A percentile compares a stretch with the other conserved stretches of the same genome.
phyloP scores from a whole-genome alignment of 495 filamentous ascomycete species.

The Clavariopsis aquatica region DNA sequence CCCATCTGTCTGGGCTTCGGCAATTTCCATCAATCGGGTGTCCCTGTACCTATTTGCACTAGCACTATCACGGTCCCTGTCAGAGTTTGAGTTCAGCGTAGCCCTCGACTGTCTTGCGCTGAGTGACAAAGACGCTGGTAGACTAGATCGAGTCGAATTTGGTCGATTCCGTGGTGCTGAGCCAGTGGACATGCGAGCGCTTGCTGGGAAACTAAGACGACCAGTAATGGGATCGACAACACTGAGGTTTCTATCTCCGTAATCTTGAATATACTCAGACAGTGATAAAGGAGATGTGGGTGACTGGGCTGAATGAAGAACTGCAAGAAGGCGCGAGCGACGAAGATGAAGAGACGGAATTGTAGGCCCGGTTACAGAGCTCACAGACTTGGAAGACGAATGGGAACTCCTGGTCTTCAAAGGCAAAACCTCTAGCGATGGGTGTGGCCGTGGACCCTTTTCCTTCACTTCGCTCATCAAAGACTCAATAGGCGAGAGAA shows the following conservation, averaged over 20 bases:
- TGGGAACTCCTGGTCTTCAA: constrained; percentile 16
- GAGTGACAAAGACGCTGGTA: constrained; percentile 33
- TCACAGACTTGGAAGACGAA: constrained; percentile 27
- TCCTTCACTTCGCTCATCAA: background rate
- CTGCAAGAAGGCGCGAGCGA: constrained; percentile 36
- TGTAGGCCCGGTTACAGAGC: constrained; percentile 21
- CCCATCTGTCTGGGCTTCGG: constrained; percentile 60
- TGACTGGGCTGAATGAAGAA: constrained; percentile 39
- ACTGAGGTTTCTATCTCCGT: constrained; percentile 52
- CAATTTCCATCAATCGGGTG: constrained; percentile 51
- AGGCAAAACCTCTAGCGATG: constrained; percentile 22
- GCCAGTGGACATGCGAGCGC: constrained; percentile 51
- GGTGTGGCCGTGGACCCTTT: background rate
- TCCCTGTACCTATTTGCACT: constrained; percentile 43
- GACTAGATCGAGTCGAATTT: constrained; percentile 37
- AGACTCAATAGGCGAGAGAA: constrained; percentile 52
- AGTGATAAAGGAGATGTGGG: constrained; percentile 57
- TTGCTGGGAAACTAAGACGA: constrained; percentile 47
- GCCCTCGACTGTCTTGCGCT: constrained; percentile 38
- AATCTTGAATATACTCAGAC: constrained; percentile 55
- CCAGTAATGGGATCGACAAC: constrained; percentile 45
- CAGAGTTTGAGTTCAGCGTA: constrained; percentile 36
- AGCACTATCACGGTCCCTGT: constrained; percentile 35
- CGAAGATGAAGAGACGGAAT: constrained; percentile 35
- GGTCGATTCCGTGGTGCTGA: constrained; percentile 45